Evolutionary conservation across 148 eudicot species (phyloP).

Genomic region (Diospyros kaki): DNA sequence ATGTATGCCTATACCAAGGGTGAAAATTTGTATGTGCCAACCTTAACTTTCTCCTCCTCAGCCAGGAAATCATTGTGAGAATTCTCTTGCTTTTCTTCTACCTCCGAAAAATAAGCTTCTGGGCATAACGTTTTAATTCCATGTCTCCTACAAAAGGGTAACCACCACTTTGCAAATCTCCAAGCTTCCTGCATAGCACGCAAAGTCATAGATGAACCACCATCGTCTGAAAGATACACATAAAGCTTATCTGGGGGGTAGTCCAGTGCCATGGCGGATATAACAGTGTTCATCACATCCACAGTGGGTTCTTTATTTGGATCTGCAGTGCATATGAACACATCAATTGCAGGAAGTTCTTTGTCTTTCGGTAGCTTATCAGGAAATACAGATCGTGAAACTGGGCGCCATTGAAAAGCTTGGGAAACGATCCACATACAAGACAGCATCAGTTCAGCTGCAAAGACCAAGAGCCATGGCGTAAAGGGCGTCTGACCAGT

Average conservation of each 20-base stretch:
- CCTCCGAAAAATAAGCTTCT: slow-evolving; percentile 26
- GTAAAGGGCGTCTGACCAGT: neutral
- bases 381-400: slow-evolving; percentile 19
- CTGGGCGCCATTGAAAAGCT: neutral
- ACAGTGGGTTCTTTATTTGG: slow-evolving; percentile 29
- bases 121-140: slow-evolving; percentile 21
- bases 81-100: slow-evolving; percentile 15
- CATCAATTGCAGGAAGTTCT: slow-evolving; percentile 25
- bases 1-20: too few relatives aligned
- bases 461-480: slow-evolving; percentile 14
- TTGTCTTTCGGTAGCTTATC: slow-evolving; percentile 16
- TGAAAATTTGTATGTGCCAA: too few relatives aligned
- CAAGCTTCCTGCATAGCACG: slow-evolving; percentile 21
- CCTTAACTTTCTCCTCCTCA: slow-evolving; percentile 22
- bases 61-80: too few relatives aligned
- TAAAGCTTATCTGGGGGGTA: slow-evolving; percentile 30
- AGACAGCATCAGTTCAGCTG: slow-evolving; percentile 27
- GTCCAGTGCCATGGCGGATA: slow-evolving; percentile 39
- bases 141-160: slow-evolving; percentile 30
- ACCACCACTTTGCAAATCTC: slow-evolving; percentile 32
- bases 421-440: slow-evolving; percentile 24
- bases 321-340: slow-evolving; percentile 36
- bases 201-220: slow-evolving; percentile 16
- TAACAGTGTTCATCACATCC: slow-evolving; percentile 37
- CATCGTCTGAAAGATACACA: slow-evolving; percentile 40